Conservation (phyloP, 2,329 filamentous ascomycete genomes). For the Cladosporium sp. region DNA sequence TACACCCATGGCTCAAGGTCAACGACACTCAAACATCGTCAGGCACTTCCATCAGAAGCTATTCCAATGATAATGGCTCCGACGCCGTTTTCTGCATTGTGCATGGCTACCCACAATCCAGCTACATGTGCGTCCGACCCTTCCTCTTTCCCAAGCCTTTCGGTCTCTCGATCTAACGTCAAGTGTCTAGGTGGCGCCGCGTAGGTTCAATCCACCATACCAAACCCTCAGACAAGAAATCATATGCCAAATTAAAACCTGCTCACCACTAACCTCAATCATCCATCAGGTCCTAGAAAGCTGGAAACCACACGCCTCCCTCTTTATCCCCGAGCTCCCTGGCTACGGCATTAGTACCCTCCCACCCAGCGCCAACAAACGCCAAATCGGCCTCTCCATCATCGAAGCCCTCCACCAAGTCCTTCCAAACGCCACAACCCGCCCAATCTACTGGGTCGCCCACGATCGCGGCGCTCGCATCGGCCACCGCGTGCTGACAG, state of each 20-base stretch:
- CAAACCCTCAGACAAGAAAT: background rate
- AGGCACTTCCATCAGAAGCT: conserved; percentile 27
- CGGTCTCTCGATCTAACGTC: background rate
- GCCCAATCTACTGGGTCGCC: conserved; percentile 42
- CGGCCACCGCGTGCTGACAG: conserved; percentile 46
- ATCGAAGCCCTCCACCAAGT: conserved; percentile 36
- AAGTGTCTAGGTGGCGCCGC: conserved; percentile 24
- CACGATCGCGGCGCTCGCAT: conserved; percentile 51
- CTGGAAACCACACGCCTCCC: conserved; percentile 37
- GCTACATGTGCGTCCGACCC: conserved; percentile 25
- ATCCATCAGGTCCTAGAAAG: conserved; percentile 34
- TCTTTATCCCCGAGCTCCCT: conserved; percentile 46
- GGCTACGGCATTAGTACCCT: conserved; percentile 44
- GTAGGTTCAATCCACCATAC: background rate
- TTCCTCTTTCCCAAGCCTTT: background rate
- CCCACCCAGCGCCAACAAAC: conserved; percentile 35
- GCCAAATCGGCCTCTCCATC: conserved; percentile 39
- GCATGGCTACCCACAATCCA: conserved; percentile 46
- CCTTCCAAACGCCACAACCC: conserved; percentile 26
- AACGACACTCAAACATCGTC: conserved; percentile 21
- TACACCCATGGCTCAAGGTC: conserved; percentile 28
- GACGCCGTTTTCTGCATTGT: conserved; percentile 40
- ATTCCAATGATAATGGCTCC: conserved; percentile 28
- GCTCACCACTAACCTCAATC: conserved; percentile 1
- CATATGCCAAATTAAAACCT: background rate